Percentiles rank a stretch among this genome's conserved stretches.
phyloP scores from a whole-genome alignment of 345 rosid genomes.

The Eucalyptus tenuipes region DNA sequence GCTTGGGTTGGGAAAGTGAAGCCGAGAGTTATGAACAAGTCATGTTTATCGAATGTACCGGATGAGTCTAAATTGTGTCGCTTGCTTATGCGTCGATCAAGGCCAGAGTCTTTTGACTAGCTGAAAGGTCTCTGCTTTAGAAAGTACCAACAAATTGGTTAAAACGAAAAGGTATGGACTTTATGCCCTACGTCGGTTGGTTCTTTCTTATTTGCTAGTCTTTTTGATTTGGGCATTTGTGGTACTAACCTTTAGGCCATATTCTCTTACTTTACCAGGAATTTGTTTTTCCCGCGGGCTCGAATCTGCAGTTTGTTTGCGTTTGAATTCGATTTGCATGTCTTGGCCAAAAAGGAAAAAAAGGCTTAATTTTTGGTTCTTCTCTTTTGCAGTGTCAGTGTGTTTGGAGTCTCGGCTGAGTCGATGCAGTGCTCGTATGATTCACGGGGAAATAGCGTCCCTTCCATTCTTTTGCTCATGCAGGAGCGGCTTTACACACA shows the following conservation, averaged over 20 bases:
- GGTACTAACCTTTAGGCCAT: neutral
- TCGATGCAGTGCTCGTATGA: constrained; percentile 92
- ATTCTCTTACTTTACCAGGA: neutral
- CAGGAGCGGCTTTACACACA: constrained; percentile 71
- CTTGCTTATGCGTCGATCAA: neutral
- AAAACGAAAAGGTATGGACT: neutral
- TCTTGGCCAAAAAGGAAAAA: neutral
- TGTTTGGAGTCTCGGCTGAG: constrained; percentile 95
- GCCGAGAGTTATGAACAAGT: neutral
- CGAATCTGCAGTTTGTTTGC: neutral
- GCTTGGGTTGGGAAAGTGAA: neutral
- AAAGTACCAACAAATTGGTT: neutral
- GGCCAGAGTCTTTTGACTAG: neutral
- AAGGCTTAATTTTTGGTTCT: neutral
- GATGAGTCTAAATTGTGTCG: neutral
- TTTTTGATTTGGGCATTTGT: neutral
- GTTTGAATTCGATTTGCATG: neutral
- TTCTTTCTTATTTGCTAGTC: neutral
- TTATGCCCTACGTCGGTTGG: neutral
- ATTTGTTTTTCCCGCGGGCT: neutral
- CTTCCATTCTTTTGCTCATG: constrained; percentile 91
- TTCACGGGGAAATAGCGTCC: constrained; percentile 74
- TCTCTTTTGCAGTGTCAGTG: constrained; percentile 55
- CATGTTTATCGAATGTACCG: neutral
- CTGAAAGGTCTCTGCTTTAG: neutral